phyloP scores from a whole-genome alignment of 2,329 filamentous ascomycete species.

The Fusarium pseudonygamai region DNA sequence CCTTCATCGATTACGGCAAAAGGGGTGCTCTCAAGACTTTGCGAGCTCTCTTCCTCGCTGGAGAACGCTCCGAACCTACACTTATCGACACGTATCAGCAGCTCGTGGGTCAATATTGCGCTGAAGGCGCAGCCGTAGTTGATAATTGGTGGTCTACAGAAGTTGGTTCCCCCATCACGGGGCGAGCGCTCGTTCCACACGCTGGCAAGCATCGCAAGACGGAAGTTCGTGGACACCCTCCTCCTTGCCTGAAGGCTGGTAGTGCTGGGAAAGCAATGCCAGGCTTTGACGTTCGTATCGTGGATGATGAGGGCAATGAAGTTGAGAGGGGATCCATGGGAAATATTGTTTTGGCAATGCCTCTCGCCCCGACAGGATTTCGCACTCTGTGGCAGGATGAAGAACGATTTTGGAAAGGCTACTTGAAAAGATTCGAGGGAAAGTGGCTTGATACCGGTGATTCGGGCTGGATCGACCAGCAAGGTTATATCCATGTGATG shows the following conservation, averaged over 20 bases:
- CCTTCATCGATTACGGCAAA: constrained; percentile 70
- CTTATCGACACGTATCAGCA: constrained; percentile 84
- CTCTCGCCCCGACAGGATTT: constrained; percentile 86
- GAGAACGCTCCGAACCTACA: constrained; percentile 87
- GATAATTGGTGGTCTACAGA: constrained; percentile 73
- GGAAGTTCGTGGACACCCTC: constrained; percentile 49
- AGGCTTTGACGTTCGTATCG: constrained; percentile 86
- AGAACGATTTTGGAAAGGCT: constrained; percentile 85
- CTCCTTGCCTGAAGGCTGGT: constrained; percentile 76
- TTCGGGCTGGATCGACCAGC: constrained; percentile 83
- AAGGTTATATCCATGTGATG: constrained; percentile 74
- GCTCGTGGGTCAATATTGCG: constrained; percentile 73
- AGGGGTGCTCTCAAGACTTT: constrained; percentile 77
- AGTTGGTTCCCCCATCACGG: constrained; percentile 67
- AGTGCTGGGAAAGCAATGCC: constrained; percentile 92
- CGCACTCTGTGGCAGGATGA: constrained; percentile 88
- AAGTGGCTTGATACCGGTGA: constrained; percentile 93
- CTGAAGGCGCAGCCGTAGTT: constrained; percentile 64
- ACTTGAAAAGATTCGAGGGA: constrained; percentile 82
- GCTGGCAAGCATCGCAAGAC: constrained; percentile 64
- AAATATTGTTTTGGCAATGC: constrained; percentile 87
- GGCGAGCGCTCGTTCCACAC: constrained; percentile 64
- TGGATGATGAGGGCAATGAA: constrained; percentile 81
- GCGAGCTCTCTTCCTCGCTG: constrained; percentile 82
- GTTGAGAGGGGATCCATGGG: constrained; percentile 81